These are phyloP conservation scores for Gomphus sp. DNA, from an alignment of 1,284 basidiomycete genomes.

Conservation along the genomic window DNA sequence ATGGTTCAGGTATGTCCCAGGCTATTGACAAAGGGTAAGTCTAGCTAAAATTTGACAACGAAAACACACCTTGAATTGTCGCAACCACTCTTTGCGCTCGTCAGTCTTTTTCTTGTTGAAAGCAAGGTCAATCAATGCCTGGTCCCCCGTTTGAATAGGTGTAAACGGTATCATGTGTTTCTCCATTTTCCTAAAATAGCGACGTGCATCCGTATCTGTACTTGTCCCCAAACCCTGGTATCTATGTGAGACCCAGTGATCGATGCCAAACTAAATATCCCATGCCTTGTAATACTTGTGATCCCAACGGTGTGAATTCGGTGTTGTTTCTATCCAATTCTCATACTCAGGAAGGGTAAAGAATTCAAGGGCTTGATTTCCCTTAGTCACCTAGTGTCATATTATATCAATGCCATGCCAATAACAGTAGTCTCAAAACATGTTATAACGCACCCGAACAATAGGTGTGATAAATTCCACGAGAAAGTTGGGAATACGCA, in stretches of 20 bases:
- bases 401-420: no score
- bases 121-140: conserved; percentile 89
- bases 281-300: conserved; percentile 94
- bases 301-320: conserved; percentile 79
- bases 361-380: conserved; percentile 76
- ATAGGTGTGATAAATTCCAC: conserved; percentile 99
- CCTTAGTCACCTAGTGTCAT: conserved; percentile 61
- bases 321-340: conserved; percentile 79
- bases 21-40: conserved; percentile 35
- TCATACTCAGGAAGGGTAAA: conserved; percentile 98
- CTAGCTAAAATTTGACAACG: not conserved
- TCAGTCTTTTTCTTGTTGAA: conserved; percentile 99
- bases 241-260: not conserved
- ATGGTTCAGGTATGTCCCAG: conserved; percentile 93
- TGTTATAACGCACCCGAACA: conserved; percentile 61
- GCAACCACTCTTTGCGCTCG: conserved; percentile 97
- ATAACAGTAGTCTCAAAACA: not conserved
- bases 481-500: conserved; percentile 88
- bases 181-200: conserved; percentile 89
- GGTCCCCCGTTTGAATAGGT: conserved; percentile 74
- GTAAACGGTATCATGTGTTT: conserved; percentile 95
- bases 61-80: conserved; percentile 73
- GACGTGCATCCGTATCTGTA: conserved; percentile 79
- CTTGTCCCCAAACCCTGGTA: conserved; percentile 91
- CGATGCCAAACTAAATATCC: not conserved